Evolutionary conservation across 1,139 yeast genomes (phyloP), one percentile per base, ranked within the genome.

Genomic region (Kodamaea sp.): DNA sequence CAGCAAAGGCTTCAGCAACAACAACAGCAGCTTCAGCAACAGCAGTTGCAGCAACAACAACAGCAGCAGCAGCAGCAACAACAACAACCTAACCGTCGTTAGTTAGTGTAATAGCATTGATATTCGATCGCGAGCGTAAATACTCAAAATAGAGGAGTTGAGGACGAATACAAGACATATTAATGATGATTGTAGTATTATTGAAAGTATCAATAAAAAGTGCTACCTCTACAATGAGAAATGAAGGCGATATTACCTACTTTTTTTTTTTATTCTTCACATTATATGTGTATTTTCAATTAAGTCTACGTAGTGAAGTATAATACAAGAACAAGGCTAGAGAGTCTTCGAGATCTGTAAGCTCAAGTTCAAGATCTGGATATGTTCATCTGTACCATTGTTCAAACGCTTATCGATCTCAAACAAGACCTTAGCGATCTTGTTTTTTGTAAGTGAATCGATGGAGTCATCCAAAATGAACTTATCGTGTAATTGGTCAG

Each of bases 331-430:
- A n/a, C n/a, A n/a, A n/a, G n/a, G n/a, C n/a, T n/a, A 40, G 8
- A 29, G 23, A 8, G 63, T 54, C 35, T 64, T 63, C 2, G 86
- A 67, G 3, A 87, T 64, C 47, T 80, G 76, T 34, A 83, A 60
- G 36, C 82, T 62, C 46, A 89, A 68, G 49, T 87, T 85, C 46
- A 92, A 70, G 22, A 94, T 57, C 51, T 88, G 96, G 23, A 94
- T 65, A 42, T 85, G 90, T 55, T 94, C 99, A 53, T 89, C 95
- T 4, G 96, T 79, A 11, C 99, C 98, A 52, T 81, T 88, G 35
- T 81, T 76, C 41, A 94, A 66, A 39, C 81, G 72, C 35, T 78
- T 73, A 56, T 94, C 98, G 0, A 89, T 73, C 29, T 82, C 83
- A 44, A 90, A 87, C 24, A 94, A 61, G 3, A 78, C 60, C 55